Evolutionary conservation across 2,329 filamentous ascomycete genomes (phyloP).

Genomic region (Trichoderma aggressivum): DNA sequence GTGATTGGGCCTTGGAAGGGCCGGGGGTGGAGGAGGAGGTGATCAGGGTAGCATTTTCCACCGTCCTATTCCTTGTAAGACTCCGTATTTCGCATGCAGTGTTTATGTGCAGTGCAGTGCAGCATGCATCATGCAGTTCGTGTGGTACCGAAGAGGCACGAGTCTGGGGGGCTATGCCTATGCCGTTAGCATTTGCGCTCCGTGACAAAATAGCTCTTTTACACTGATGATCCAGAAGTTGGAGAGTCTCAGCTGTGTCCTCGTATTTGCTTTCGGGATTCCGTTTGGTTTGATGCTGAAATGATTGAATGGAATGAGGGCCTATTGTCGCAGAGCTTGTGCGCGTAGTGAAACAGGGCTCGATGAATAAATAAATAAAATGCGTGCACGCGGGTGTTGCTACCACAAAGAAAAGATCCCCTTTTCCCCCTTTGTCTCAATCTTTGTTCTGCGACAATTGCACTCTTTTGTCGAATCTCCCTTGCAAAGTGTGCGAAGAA

Average conservation of each 20-base stretch:
- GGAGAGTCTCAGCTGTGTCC: background rate
- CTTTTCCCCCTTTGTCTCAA: background rate
- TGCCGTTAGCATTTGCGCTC: background rate
- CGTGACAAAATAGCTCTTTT: background rate
- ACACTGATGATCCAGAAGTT: background rate
- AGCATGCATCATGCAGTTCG: conserved; percentile 6
- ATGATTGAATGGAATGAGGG: background rate
- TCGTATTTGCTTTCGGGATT: background rate
- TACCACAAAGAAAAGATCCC: background rate
- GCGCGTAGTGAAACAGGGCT: background rate
- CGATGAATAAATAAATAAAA: background rate
- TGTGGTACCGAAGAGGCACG: background rate
- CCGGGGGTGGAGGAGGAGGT: background rate
- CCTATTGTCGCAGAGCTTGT: background rate
- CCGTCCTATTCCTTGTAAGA: background rate
- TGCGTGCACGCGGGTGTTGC: background rate
- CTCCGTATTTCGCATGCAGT: background rate
- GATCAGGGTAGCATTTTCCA: background rate
- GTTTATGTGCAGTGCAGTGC: background rate
- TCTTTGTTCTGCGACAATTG: background rate
- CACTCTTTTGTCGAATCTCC: background rate
- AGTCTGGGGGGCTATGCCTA: background rate
- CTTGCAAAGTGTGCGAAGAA: background rate
- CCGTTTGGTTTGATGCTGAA: background rate
- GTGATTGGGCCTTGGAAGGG: background rate